Base-by-base conservation (phyloP, 345 rosid genomes). In the Boechera retrofracta region DNA sequence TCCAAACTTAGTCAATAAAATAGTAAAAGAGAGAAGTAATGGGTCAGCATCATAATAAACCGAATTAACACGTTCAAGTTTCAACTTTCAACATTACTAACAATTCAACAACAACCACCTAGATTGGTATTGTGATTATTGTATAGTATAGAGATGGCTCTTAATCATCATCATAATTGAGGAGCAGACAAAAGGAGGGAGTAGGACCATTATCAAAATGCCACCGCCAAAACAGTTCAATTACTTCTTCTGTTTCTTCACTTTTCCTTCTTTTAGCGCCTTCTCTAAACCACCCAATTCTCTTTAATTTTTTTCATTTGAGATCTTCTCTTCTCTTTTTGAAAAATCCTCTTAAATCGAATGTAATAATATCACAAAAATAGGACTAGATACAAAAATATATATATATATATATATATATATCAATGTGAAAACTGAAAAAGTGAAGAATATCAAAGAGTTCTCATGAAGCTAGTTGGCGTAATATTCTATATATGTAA, bases 221-320 rank as follows among this genome's bases (percentile, higher is more conserved):
- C 18, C 54, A 69, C 74, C 74, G 54, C 32, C 18, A 69, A 69
- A 69, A 56, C 42, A n/a, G 74, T 28, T 69, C 10, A 54, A 39
- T 39, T 53, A 47, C 38, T 26, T 26, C 16, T 29, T 68, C 29
- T 55, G 53, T 42, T 56, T 28, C 28, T 41, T 55, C 29, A 35
- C 16, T 68, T 69, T 69, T 29, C 49, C 31, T 29, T 54, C 32
- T 67, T 39, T 26, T 38, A 38, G 6, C 13, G 4, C n/a, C 21
- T 53, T 51, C 71, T 68, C 39, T 38, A 28, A 55, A 55, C 41
- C 53, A 55, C 41, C 29, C 7, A 56, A 8, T 6, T n/a, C 39
- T 9, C n/a, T 32, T 4, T 21, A 21, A 21, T 21, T 21, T 21
- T 21, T 21, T 21, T 21, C 24, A 21, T 21, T 21, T 21, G 24